Percentiles rank a stretch among this genome's conserved stretches.
Evolutionary conservation across 768 basidiomycete genomes (phyloP).

Genomic region (Amanita molliuscula): DNA sequence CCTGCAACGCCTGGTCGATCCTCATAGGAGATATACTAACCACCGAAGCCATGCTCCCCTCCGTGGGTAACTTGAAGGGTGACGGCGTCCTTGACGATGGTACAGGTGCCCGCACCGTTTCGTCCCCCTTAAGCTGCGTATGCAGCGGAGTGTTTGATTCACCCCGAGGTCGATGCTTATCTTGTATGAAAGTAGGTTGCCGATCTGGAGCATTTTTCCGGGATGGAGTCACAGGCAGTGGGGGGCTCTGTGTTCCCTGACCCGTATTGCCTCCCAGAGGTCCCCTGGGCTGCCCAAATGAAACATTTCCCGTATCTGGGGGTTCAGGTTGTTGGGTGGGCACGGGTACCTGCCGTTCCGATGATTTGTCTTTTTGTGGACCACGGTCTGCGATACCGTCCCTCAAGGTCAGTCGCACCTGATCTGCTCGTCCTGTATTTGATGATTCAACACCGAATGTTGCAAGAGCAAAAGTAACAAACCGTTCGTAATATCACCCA

Average conservation of each 20-base stretch:
- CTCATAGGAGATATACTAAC: constrained; percentile 34
- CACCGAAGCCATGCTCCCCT: constrained; percentile 16
- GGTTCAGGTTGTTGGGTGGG: constrained; percentile 9
- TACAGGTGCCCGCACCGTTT: constrained; percentile 20
- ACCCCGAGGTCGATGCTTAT: not conserved
- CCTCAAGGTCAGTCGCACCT: not conserved
- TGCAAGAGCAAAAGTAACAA: constrained; percentile 6
- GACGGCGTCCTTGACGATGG: constrained; percentile 53
- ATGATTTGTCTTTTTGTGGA: constrained; percentile 1
- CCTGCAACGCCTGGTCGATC: constrained; percentile 46
- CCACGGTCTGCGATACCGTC: not conserved
- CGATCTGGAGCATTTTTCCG: not conserved
- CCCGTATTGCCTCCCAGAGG: constrained; percentile 14
- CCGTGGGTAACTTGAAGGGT: constrained; percentile 35
- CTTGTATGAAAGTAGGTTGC: not conserved
- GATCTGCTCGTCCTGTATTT: not conserved
- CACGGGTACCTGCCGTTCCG: not conserved
- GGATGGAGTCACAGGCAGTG: not conserved
- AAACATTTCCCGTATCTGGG: constrained; percentile 6
- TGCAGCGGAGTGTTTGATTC: not conserved
- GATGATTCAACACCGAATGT: not conserved
- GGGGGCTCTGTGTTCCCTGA: not conserved
- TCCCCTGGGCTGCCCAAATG: constrained; percentile 25
- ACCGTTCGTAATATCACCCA: constrained; percentile 41
- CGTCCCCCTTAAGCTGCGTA: constrained; percentile 15